Percentiles rank a stretch among this genome's conserved stretches.
Evolutionary conservation across 305 asterid species (phyloP).

Genomic region (Solanum hybrid): DNA sequence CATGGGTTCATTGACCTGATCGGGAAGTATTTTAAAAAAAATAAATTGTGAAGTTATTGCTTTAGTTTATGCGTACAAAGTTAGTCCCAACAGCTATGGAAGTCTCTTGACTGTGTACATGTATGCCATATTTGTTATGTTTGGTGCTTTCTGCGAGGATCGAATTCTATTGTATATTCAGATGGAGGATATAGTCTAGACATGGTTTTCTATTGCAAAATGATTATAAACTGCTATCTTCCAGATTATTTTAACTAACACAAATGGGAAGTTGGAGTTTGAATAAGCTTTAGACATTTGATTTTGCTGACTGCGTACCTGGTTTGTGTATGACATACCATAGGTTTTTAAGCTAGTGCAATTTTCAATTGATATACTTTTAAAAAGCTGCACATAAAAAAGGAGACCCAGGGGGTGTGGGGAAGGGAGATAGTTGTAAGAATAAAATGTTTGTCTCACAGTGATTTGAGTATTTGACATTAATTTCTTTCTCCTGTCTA

Average conservation of each 20-base stretch:
- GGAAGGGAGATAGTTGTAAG: background rate
- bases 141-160: background rate
- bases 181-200: background rate
- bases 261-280: background rate
- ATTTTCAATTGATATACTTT: background rate
- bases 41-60: background rate
- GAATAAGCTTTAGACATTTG: background rate
- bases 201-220: background rate
- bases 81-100: background rate
- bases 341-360: background rate
- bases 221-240: background rate
- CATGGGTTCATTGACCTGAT: background rate
- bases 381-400: background rate
- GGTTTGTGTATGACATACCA: background rate
- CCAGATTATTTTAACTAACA: conserved; percentile 1
- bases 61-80: background rate
- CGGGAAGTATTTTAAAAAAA: background rate
- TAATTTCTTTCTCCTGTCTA: background rate
- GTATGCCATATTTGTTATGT: background rate
- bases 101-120: background rate
- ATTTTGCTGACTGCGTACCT: background rate
- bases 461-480: background rate
- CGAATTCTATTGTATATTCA: background rate
- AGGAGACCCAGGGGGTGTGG: background rate
- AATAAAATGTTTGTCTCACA: background rate